A percentile compares a stretch with the other conserved stretches of the same genome.
Conservation (phyloP, 192 early-diverging fungal species). For the Haplosporangium gracile region DNA sequence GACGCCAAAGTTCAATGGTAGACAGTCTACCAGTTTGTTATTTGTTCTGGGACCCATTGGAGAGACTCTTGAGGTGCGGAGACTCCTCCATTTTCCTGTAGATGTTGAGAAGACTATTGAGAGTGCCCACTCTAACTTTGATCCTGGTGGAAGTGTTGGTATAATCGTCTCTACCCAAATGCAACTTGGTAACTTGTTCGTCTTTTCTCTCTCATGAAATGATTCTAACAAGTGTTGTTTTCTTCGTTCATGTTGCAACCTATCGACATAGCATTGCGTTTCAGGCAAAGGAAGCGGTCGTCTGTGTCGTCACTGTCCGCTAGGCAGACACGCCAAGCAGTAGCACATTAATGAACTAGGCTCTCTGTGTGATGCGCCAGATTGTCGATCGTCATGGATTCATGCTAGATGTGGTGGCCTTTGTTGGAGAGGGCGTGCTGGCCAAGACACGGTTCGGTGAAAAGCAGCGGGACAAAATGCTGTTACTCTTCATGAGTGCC, state of each 20-base stretch:
- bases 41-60: conserved; percentile 80
- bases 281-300: conserved; percentile 51
- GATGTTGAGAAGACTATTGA: conserved; percentile 83
- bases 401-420: conserved; percentile 74
- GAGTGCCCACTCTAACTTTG: conserved; percentile 44
- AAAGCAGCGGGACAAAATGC: conserved; percentile 66
- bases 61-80: conserved; percentile 79
- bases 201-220: not conserved
- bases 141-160: conserved; percentile 36
- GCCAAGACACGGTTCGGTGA: conserved; percentile 71
- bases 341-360: conserved; percentile 57
- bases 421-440: conserved; percentile 65
- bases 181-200: not conserved
- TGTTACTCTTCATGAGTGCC: conserved; percentile 39
- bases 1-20: conserved; percentile 27
- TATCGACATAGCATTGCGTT: conserved; percentile 43
- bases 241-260: not conserved
- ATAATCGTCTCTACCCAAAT: not conserved
- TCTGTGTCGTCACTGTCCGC: conserved; percentile 44
- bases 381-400: conserved; percentile 79
- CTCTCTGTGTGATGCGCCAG: conserved; percentile 69
- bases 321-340: not conserved
- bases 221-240: not conserved
- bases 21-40: conserved; percentile 50
- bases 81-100: conserved; percentile 75